These are phyloP conservation scores for Diaporthe australafricana DNA, from an alignment of 2,329 filamentous ascomycete species.

Conservation along the genomic window DNA sequence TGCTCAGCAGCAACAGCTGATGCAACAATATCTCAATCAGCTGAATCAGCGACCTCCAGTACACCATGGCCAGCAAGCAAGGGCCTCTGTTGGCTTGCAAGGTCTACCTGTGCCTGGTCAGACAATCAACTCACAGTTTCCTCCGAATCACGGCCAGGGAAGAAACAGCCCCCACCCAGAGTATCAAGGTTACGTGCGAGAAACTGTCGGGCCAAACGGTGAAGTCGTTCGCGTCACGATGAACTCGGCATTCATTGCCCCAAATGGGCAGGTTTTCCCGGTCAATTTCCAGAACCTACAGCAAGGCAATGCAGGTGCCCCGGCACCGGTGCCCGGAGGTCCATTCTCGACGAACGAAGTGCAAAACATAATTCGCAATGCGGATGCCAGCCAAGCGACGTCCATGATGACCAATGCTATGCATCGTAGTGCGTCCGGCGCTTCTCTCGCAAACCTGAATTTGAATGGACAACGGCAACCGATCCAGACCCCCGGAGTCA, in stretches of 20 bases:
- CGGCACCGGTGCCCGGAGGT: slow-evolving; percentile 43
- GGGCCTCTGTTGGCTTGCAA: slow-evolving; percentile 54
- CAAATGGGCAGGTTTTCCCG: slow-evolving; percentile 37
- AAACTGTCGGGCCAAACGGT: slow-evolving; percentile 62
- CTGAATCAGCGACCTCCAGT: slow-evolving; percentile 54
- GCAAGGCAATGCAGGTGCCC: slow-evolving; percentile 37
- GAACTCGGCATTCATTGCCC: slow-evolving; percentile 53
- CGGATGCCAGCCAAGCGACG: slow-evolving; percentile 58
- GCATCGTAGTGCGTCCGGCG: slow-evolving; percentile 62
- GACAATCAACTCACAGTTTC: slow-evolving; percentile 34
- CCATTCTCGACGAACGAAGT: slow-evolving; percentile 56
- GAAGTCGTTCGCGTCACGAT: slow-evolving; percentile 64
- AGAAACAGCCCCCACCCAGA: slow-evolving; percentile 47
- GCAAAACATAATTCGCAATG: slow-evolving; percentile 58
- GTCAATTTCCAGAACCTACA: slow-evolving; percentile 41
- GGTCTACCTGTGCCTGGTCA: slow-evolving; percentile 49
- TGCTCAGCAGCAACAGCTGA: slow-evolving; percentile 52
- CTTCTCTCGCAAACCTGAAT: slow-evolving; percentile 54
- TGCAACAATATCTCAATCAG: slow-evolving; percentile 59
- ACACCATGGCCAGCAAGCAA: slow-evolving; percentile 56
- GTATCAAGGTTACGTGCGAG: slow-evolving; percentile 58
- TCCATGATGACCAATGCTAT: slow-evolving; percentile 59
- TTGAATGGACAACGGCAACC: slow-evolving; percentile 45
- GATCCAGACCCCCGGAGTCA: slow-evolving; percentile 54
- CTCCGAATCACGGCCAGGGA: slow-evolving; percentile 43